These are phyloP conservation scores for Amniculicola lignicola DNA, from an alignment of 495 filamentous ascomycete genomes.

Conservation along the genomic window DNA sequence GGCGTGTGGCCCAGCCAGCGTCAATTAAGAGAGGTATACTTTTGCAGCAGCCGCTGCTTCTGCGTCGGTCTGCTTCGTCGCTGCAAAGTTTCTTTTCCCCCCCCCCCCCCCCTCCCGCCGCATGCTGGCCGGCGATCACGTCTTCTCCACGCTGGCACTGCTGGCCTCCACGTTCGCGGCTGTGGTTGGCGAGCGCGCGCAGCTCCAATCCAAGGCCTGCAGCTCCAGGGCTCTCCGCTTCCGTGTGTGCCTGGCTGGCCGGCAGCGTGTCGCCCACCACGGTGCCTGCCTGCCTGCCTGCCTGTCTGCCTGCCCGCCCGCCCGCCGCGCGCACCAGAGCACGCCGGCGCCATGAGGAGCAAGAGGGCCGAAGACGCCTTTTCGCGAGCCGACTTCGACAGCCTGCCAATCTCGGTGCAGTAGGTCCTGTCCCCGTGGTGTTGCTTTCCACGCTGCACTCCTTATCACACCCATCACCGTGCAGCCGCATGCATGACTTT, in stretches of 20 bases:
- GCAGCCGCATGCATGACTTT: slow-evolving; percentile 28
- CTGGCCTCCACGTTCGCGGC: too few species aligned
- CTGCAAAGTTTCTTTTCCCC: neutral
- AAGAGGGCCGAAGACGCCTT: too few species aligned
- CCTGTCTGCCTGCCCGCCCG: neutral
- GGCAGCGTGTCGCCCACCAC: neutral
- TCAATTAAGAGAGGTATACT: too few species aligned
- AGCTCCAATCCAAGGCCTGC: too few species aligned
- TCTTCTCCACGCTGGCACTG: too few species aligned
- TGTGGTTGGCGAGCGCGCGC: too few species aligned
- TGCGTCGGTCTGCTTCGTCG: neutral
- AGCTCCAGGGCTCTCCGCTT: too few species aligned
- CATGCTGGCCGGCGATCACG: neutral
- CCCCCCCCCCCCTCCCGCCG: neutral
- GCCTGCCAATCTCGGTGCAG: slow-evolving; percentile 33
- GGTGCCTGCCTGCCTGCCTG: neutral
- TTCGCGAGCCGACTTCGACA: slow-evolving; percentile 33
- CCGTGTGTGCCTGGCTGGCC: too few species aligned
- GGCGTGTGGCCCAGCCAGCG: too few species aligned
- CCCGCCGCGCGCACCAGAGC: neutral
- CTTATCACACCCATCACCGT: slow-evolving; percentile 17
- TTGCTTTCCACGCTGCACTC: slow-evolving; percentile 6
- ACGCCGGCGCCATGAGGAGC: slow-evolving; percentile 25
- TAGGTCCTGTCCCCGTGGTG: too few species aligned
- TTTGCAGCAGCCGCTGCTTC: too few species aligned